A percentile compares a stretch with the other conserved stretches of the same genome.
These are phyloP conservation scores for Yamadazyma songkhlaensis DNA, from an alignment of 1,139 yeast species.

Conservation along the genomic window DNA sequence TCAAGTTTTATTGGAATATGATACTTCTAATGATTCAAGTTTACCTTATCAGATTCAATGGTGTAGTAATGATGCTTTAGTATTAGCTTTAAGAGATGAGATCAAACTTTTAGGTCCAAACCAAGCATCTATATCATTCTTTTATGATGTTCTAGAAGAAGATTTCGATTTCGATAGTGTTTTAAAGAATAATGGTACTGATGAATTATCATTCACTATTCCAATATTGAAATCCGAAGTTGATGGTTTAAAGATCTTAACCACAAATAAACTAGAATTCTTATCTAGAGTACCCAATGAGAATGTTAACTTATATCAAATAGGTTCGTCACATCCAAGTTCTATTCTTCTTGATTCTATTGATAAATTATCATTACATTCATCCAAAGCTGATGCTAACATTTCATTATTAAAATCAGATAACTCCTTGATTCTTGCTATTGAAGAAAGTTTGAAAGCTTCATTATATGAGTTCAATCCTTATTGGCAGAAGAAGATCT, in stretches of 20 bases:
- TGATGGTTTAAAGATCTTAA: conserved; percentile 73
- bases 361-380: conserved; percentile 63
- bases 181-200: conserved; percentile 19
- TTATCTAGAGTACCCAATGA: conserved; percentile 60
- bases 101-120: conserved; percentile 71
- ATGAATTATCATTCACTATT: conserved; percentile 29
- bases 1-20: conserved; percentile 52
- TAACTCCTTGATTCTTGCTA: conserved; percentile 55
- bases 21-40: conserved; percentile 33
- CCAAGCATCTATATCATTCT: conserved; percentile 53
- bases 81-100: conserved; percentile 59
- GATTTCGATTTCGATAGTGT: conserved; percentile 33
- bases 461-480: conserved; percentile 77
- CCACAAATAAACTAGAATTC: conserved; percentile 58
- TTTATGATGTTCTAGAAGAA: conserved; percentile 37
- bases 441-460: conserved; percentile 68
- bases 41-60: conserved; percentile 55
- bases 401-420: conserved; percentile 55
- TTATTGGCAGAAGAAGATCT: conserved; percentile 72
- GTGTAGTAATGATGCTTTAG: conserved; percentile 87
- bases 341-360: conserved; percentile 82
- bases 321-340: conserved; percentile 83
- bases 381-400: conserved; percentile 85
- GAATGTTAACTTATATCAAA: conserved; percentile 63
- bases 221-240: conserved; percentile 48